Evolutionary conservation across 1,284 basidiomycete species (phyloP), one percentile per base, ranked within the genome.

Genomic region (Pseudozyma sp.): DNA sequence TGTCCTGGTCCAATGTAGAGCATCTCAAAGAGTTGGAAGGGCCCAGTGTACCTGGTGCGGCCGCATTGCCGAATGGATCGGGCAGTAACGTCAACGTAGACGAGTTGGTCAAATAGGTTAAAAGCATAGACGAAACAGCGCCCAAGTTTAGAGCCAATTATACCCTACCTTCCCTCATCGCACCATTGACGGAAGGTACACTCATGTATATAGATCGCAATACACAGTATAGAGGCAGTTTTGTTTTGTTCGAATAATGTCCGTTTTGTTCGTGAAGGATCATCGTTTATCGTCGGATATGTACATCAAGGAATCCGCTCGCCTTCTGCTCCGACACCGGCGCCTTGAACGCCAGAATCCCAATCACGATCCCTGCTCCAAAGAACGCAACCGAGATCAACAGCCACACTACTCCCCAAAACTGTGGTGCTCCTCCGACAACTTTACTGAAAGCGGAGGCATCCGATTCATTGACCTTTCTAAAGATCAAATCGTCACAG

Each of bases 391-490:
- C 88, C 0, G 94, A 92, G 49, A 91, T 87, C 71, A 97, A 84
- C 38, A 96, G 89, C 95, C 95, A 98, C 65, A 97, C 88, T 59
- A 94, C 77, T 84, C 87, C 87, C 87, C 87, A 88, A 48, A 86
- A 85, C 57, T 86, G 85, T 18, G 85, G 84, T 50, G 86, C 87
- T 59, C 87, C 88, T 9, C 94, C 93, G 72, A 93, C 94, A 65
- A 95, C 90, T 35, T 91, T 88, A 2, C 95, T 93, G 83, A 95
- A 98, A 18, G 92, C 91, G 6, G 91, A 91, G 0, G 96, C 96
- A 82, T 99, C 96, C 2, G 93, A 95, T 21, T 90, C 90, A 81
- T 97, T 96, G 70, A 95, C 91, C 52, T 80, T 78, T 11, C 76
- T 54, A 43, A 83, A 82, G 63, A 97, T 90, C 4, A 95, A 94